Conservation (phyloP, 2,329 filamentous ascomycete species). For the Fusarium siculi region DNA sequence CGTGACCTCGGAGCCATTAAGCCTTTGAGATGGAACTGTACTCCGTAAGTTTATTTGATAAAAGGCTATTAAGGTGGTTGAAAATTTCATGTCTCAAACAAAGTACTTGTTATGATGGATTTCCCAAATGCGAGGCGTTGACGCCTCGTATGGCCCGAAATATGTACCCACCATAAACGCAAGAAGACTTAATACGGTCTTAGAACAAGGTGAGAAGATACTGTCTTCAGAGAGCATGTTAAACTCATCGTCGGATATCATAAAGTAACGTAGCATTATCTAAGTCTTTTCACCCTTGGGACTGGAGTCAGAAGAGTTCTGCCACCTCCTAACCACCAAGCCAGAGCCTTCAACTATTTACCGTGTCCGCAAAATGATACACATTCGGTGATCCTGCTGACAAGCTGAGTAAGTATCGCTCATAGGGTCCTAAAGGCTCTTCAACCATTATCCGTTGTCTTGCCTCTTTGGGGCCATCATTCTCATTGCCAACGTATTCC, state of each 20-base stretch:
- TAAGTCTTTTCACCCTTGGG: not conserved
- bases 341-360: not conserved
- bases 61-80: not conserved
- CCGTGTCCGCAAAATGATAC: conserved; percentile 53
- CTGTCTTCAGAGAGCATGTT: not conserved
- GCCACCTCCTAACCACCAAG: not conserved
- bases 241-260: not conserved
- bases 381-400: conserved; percentile 57
- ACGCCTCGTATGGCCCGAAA: not conserved
- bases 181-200: not conserved
- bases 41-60: not conserved
- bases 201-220: not conserved
- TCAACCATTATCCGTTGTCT: conserved; percentile 60
- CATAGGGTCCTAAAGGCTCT: conserved; percentile 64
- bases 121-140: not conserved
- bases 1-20: conserved; percentile 13
- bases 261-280: not conserved
- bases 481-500: conserved; percentile 61
- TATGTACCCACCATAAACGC: not conserved
- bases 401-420: conserved; percentile 59
- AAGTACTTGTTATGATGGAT: not conserved
- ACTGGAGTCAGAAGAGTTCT: not conserved
- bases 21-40: not conserved
- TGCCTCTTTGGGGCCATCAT: conserved; percentile 52
- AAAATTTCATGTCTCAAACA: not conserved